phyloP scores from a whole-genome alignment of 495 filamentous ascomycete species.

The Talaromyces proteolyticus region DNA sequence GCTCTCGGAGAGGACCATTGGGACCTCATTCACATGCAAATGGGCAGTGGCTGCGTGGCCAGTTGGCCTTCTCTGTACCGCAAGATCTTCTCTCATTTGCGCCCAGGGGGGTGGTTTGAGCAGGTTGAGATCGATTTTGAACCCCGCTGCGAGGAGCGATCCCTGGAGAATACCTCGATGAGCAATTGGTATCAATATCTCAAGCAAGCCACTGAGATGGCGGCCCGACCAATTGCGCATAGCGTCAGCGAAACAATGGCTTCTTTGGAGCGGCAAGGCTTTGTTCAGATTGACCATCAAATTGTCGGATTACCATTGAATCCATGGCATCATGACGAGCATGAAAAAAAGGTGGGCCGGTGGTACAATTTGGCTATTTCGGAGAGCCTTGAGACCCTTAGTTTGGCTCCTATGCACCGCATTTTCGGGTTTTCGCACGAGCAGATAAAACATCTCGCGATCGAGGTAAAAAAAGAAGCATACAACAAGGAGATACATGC shows the following conservation, averaged over 20 bases:
- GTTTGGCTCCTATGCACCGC: conserved; percentile 68
- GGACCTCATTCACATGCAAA: conserved; percentile 82
- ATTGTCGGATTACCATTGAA: conserved; percentile 70
- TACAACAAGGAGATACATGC: conserved; percentile 61
- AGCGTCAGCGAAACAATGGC: conserved; percentile 52
- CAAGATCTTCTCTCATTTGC: conserved; percentile 71
- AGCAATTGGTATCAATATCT: conserved; percentile 65
- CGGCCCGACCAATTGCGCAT: conserved; percentile 62
- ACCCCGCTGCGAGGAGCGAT: conserved; percentile 73
- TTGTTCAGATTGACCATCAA: conserved; percentile 73
- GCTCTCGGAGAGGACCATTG: conserved; percentile 66
- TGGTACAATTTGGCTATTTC: conserved; percentile 82
- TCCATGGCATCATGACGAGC: conserved; percentile 66
- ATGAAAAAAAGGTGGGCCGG: conserved; percentile 63
- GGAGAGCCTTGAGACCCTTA: conserved; percentile 67
- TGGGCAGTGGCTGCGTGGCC: conserved; percentile 72
- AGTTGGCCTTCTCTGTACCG: conserved; percentile 74
- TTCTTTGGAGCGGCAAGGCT: conserved; percentile 66
- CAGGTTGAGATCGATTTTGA: conserved; percentile 88
- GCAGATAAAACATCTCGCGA: conserved; percentile 56
- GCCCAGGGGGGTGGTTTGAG: conserved; percentile 76
- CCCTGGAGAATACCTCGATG: conserved; percentile 43
- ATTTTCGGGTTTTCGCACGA: conserved; percentile 56
- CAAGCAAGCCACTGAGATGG: conserved; percentile 60
- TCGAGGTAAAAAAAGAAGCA: conserved; percentile 63